Percentiles rank a stretch among this genome's conserved stretches.
Evolutionary conservation across 176 grass and related monocot genomes (phyloP).

Genomic region (Lolium multiflorum): DNA sequence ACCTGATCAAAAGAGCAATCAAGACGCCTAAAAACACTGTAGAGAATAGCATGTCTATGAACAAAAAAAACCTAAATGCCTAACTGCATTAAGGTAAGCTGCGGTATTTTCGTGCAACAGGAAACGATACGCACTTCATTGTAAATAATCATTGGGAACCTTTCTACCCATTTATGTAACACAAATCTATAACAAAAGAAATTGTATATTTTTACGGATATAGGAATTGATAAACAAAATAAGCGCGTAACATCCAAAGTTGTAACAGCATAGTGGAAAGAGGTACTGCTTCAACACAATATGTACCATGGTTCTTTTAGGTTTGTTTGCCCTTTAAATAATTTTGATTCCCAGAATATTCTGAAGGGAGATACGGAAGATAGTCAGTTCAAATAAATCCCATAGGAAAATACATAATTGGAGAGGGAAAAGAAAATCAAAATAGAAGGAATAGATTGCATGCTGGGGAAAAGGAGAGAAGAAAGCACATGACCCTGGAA

Average conservation of each 20-base stretch:
- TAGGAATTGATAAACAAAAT: slow-evolving; percentile 16
- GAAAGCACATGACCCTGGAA: neutral
- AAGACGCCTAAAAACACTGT: too few species aligned
- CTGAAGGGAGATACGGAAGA: slow-evolving; percentile 52
- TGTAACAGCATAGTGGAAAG: slow-evolving; percentile 65
- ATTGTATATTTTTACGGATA: slow-evolving; percentile 8
- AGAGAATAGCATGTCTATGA: too few species aligned
- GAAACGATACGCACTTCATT: too few species aligned
- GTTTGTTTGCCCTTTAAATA: slow-evolving; percentile 72
- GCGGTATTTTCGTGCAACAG: too few species aligned
- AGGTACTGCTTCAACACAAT: slow-evolving; percentile 71
- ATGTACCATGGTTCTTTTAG: slow-evolving; percentile 89
- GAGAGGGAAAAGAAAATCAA: neutral
- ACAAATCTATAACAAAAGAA: slow-evolving; percentile 23
- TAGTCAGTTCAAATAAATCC: neutral
- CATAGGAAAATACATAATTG: neutral
- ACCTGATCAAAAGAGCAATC: too few species aligned
- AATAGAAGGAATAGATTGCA: slow-evolving; percentile 12
- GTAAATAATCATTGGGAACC: slow-evolving; percentile 66
- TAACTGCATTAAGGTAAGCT: too few species aligned
- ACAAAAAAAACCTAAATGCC: too few species aligned
- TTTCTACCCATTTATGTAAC: slow-evolving; percentile 80
- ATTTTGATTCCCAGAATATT: slow-evolving; percentile 95
- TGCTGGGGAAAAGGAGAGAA: neutral
- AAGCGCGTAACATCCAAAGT: slow-evolving; percentile 20